A percentile compares a stretch with the other conserved stretches of the same genome.
These are phyloP conservation scores for Lobosporangium transversale DNA, from an alignment of 192 early-diverging fungal species.

Conservation along the genomic window DNA sequence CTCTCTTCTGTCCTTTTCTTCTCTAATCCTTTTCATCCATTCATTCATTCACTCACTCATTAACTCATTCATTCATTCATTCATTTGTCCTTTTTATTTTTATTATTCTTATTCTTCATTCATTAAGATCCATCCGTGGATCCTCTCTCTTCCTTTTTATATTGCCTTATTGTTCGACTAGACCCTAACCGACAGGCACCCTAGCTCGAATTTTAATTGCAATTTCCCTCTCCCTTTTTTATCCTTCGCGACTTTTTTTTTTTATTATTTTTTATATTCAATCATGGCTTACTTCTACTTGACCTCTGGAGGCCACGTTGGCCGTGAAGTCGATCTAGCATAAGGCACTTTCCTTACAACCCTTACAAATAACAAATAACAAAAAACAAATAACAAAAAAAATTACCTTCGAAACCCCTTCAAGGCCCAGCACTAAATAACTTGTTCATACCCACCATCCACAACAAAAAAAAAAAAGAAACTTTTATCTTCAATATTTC, in stretches of 20 bases:
- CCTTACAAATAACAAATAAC: conserved; percentile 2
- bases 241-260: background rate
- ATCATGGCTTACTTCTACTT: conserved; percentile 54
- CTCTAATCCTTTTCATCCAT: background rate
- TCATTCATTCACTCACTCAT: background rate
- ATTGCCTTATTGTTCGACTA: conserved; percentile 14
- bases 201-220: conserved; percentile 19
- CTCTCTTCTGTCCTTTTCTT: conserved; percentile 3
- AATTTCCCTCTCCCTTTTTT: background rate
- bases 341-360: background rate
- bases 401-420: conserved; percentile 32
- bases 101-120: conserved; percentile 11
- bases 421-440: background rate
- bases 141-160: conserved; percentile 2
- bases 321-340: conserved; percentile 50
- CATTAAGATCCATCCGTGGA: background rate
- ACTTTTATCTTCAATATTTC: no score
- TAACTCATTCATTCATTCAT: background rate
- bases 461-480: no score
- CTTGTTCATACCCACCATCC: no score
- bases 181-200: conserved; percentile 51
- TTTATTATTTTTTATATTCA: conserved; percentile 17
- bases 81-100: conserved; percentile 4
- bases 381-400: conserved; percentile 2
- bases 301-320: conserved; percentile 53